Percentiles rank a stretch among this genome's conserved stretches.
These are phyloP conservation scores for Trypanosoma scelopori DNA, from an alignment of 208 protist genomes.

Conservation along the genomic window DNA sequence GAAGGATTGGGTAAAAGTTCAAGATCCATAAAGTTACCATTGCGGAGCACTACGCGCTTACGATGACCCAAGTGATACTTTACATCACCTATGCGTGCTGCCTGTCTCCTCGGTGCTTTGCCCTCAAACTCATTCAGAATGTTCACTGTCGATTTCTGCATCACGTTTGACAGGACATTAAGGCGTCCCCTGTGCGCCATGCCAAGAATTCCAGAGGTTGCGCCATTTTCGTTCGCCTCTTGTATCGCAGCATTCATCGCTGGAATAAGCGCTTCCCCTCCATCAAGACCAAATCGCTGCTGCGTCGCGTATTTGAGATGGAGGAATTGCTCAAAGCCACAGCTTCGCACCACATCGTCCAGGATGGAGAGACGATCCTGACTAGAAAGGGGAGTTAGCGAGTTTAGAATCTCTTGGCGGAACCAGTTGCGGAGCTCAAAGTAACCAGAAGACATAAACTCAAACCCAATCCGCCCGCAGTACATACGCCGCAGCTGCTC, in stretches of 20 bases:
- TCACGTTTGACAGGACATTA: conserved; percentile 96
- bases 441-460: conserved; percentile 97
- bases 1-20: conserved; percentile 98
- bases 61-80: conserved; percentile 97
- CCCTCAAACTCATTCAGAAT: conserved; percentile 93
- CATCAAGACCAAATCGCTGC: conserved; percentile 98
- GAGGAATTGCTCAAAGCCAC: conserved; percentile 93
- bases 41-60: conserved; percentile 62
- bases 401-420: conserved; percentile 85
- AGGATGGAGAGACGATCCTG: conserved; percentile 71
- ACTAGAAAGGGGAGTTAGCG: conserved; percentile 42
- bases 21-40: conserved; percentile 90
- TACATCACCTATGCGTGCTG: conserved; percentile 89
- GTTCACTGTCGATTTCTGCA: conserved; percentile 89
- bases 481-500: conserved; percentile 81
- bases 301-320: conserved; percentile 92
- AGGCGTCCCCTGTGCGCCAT: conserved; percentile 98
- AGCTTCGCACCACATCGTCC: conserved; percentile 87
- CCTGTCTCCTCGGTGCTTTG: conserved; percentile 40
- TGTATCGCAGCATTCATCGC: conserved; percentile 94
- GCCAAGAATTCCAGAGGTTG: conserved; percentile 93
- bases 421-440: conserved; percentile 96
- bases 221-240: conserved; percentile 75
- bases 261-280: conserved; percentile 95
- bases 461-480: conserved; percentile 92